Evolutionary conservation across 495 filamentous ascomycete species (phyloP).

Genomic region (Astrothelium subdiscretum): DNA sequence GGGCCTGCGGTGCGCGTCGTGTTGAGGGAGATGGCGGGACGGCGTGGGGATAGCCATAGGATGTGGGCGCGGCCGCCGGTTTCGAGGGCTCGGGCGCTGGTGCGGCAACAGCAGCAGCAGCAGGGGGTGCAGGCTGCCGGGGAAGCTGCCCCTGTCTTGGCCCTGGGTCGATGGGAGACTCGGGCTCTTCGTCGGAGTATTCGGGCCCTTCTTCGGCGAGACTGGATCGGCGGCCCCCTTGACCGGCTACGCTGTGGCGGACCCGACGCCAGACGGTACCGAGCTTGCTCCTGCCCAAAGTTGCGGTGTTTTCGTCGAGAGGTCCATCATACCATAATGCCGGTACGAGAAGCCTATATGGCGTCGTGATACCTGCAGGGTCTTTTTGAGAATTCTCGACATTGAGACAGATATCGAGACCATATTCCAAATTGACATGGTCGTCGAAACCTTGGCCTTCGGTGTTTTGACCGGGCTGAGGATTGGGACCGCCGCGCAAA

Average conservation of each 20-base stretch:
- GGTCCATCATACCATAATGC: slow-evolving; percentile 44
- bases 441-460: slow-evolving; percentile 8
- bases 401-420: slow-evolving; percentile 74
- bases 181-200: background rate
- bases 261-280: background rate
- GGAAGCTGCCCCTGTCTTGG: background rate
- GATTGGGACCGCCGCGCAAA: slow-evolving; percentile 2
- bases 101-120: background rate
- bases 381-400: slow-evolving; percentile 76
- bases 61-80: background rate
- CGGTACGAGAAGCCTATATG: slow-evolving; percentile 80
- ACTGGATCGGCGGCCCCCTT: background rate
- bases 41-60: background rate
- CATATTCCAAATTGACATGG: slow-evolving; percentile 57
- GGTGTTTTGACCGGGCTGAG: slow-evolving; percentile 14
- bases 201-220: background rate
- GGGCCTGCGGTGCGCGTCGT: background rate
- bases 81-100: background rate
- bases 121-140: background rate
- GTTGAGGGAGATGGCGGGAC: background rate
- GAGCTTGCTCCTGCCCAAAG: background rate
- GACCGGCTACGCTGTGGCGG: background rate
- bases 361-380: slow-evolving; percentile 75
- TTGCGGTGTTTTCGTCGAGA: slow-evolving; percentile 1
- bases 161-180: background rate